These are phyloP conservation scores for Phalaenopsis hybrid DNA, from an alignment of 116 monocot species.

Conservation along the genomic window DNA sequence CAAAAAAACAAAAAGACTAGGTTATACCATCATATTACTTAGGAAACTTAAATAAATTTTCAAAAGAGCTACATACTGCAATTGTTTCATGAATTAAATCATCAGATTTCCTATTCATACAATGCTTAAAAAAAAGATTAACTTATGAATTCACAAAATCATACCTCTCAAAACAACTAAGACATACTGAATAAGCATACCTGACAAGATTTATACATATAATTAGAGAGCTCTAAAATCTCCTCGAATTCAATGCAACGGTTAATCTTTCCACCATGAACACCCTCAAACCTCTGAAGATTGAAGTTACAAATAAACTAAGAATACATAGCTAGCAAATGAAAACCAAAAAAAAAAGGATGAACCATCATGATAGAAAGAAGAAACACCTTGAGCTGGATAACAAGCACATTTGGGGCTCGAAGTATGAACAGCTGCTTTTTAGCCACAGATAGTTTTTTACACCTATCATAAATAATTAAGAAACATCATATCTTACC, in stretches of 20 bases:
- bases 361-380: neutral
- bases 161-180: neutral
- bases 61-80: neutral
- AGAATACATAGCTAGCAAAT: constrained; percentile 2
- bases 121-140: neutral
- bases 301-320: constrained; percentile 7
- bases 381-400: constrained; percentile 80
- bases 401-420: constrained; percentile 93
- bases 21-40: neutral
- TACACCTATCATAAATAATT: constrained; percentile 44
- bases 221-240: constrained; percentile 57
- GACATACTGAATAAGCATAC: constrained; percentile 19
- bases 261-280: constrained; percentile 81
- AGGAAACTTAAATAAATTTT: neutral
- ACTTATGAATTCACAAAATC: neutral
- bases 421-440: constrained; percentile 84
- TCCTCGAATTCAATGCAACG: constrained; percentile 87
- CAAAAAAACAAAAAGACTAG: neutral
- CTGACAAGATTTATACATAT: constrained; percentile 66
- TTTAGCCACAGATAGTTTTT: constrained; percentile 71
- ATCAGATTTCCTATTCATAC: neutral
- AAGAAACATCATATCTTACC: neutral
- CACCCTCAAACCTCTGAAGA: constrained; percentile 85
- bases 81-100: neutral
- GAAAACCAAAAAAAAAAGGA: neutral